Evolutionary conservation across 495 filamentous ascomycete genomes (phyloP).

Genomic region (Paragyromitra xinjiangensis): DNA sequence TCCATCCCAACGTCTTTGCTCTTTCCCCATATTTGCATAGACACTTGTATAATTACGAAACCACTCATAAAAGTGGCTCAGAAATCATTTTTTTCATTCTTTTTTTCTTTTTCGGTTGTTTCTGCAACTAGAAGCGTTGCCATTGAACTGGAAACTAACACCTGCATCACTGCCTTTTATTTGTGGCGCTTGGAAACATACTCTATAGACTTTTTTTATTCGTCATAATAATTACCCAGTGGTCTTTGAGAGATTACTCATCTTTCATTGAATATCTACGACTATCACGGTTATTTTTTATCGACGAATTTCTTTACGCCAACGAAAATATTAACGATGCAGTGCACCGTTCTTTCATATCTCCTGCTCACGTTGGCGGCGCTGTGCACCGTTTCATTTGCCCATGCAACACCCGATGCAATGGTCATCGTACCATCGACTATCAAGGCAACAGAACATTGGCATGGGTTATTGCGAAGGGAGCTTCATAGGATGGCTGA

Average conservation of each 20-base stretch:
- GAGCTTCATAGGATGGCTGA: constrained; percentile 49
- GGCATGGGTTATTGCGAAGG: constrained; percentile 47
- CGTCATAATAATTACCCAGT: constrained; percentile 14
- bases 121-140: constrained; percentile 13
- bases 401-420: constrained; percentile 46
- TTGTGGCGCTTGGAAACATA: constrained; percentile 19
- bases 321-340: constrained; percentile 45
- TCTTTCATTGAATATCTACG: constrained; percentile 26
- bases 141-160: constrained; percentile 30
- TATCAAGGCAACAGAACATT: constrained; percentile 27
- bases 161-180: constrained; percentile 18
- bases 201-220: constrained; percentile 11
- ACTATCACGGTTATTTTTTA: constrained; percentile 30
- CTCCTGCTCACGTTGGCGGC: constrained; percentile 43
- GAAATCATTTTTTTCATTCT: not conserved
- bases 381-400: constrained; percentile 55
- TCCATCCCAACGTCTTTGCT: constrained; percentile 1
- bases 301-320: constrained; percentile 37
- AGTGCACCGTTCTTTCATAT: constrained; percentile 53
- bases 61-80: constrained; percentile 24
- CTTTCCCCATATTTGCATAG: constrained; percentile 4
- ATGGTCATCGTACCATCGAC: constrained; percentile 42
- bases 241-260: constrained; percentile 29
- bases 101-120: not conserved
- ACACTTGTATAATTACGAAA: constrained; percentile 11